These are phyloP conservation scores for Mycothermus thermophilus DNA, from an alignment of 495 filamentous ascomycete genomes.

Conservation along the genomic window DNA sequence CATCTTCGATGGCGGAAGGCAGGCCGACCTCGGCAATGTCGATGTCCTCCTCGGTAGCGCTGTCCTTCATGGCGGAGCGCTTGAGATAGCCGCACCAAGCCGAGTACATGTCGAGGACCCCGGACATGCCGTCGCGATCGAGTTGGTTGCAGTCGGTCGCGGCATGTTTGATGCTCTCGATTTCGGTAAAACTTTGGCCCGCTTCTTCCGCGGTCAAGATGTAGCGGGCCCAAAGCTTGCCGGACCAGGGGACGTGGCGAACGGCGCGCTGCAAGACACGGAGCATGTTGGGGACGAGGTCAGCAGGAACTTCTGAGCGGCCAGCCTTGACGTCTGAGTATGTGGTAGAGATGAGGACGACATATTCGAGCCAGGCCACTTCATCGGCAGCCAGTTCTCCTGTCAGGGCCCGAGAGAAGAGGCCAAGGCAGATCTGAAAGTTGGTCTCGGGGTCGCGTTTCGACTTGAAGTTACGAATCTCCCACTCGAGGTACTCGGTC, in stretches of 20 bases:
- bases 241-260: slow-evolving; percentile 83
- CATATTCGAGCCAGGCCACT: slow-evolving; percentile 63
- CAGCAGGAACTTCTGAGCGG: slow-evolving; percentile 17
- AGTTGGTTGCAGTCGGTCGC: slow-evolving; percentile 74
- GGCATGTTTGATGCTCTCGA: slow-evolving; percentile 80
- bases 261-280: slow-evolving; percentile 55
- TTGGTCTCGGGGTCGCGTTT: slow-evolving; percentile 30
- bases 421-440: slow-evolving; percentile 49
- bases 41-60: slow-evolving; percentile 72
- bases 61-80: slow-evolving; percentile 59
- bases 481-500: slow-evolving; percentile 72
- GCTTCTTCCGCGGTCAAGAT: slow-evolving; percentile 70
- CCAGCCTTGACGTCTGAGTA: slow-evolving; percentile 23
- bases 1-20: slow-evolving; percentile 66
- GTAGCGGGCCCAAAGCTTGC: slow-evolving; percentile 77
- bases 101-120: slow-evolving; percentile 75
- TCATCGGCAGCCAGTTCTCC: slow-evolving; percentile 54
- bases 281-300: slow-evolving; percentile 30
- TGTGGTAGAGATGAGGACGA: slow-evolving; percentile 48
- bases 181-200: slow-evolving; percentile 55
- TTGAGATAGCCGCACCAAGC: slow-evolving; percentile 90
- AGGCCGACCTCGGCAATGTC: slow-evolving; percentile 88
- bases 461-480: slow-evolving; percentile 43
- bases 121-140: slow-evolving; percentile 57
- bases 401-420: slow-evolving; percentile 64